Evolutionary conservation across 352 stramenopile genomes (phyloP).

Genomic region (Globisporangium okanoganense): DNA sequence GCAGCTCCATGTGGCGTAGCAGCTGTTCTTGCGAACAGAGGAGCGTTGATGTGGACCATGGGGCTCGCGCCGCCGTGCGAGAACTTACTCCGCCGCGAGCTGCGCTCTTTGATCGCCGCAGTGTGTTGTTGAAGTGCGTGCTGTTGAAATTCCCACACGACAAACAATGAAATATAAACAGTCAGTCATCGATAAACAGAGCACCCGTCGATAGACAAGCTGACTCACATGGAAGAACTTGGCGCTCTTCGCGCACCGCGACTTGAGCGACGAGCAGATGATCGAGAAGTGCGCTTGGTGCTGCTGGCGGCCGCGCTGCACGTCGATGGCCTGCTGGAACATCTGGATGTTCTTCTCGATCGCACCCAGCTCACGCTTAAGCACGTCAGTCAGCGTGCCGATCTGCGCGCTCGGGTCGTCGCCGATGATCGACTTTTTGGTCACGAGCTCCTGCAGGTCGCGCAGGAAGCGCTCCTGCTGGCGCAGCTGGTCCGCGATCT

Average conservation of each 20-base stretch:
- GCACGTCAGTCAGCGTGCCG: conserved; percentile 67
- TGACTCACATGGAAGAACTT: conserved; percentile 71
- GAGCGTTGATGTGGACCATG: conserved; percentile 79
- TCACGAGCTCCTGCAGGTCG: conserved; percentile 69
- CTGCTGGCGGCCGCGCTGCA: conserved; percentile 52
- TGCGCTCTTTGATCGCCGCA: conserved; percentile 66
- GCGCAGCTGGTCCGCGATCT: conserved; percentile 75
- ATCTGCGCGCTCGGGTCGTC: conserved; percentile 76
- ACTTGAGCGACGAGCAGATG: conserved; percentile 76
- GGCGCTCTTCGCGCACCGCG: conserved; percentile 73
- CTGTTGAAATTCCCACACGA: conserved; percentile 22
- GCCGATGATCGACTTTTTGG: conserved; percentile 72
- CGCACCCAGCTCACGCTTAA: conserved; percentile 67
- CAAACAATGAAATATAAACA: background rate
- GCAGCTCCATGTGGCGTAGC: conserved; percentile 13
- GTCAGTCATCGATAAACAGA: background rate
- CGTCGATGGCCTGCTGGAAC: conserved; percentile 57
- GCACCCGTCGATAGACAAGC: background rate
- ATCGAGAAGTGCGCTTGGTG: conserved; percentile 80
- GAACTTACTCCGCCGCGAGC: conserved; percentile 76
- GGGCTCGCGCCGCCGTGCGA: conserved; percentile 64
- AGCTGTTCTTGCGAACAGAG: conserved; percentile 59
- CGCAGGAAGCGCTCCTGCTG: conserved; percentile 79
- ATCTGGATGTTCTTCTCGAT: conserved; percentile 64
- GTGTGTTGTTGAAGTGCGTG: conserved; percentile 64